phyloP scores from a whole-genome alignment of 2,329 filamentous ascomycete genomes.

The Emergomyces orientalis region DNA sequence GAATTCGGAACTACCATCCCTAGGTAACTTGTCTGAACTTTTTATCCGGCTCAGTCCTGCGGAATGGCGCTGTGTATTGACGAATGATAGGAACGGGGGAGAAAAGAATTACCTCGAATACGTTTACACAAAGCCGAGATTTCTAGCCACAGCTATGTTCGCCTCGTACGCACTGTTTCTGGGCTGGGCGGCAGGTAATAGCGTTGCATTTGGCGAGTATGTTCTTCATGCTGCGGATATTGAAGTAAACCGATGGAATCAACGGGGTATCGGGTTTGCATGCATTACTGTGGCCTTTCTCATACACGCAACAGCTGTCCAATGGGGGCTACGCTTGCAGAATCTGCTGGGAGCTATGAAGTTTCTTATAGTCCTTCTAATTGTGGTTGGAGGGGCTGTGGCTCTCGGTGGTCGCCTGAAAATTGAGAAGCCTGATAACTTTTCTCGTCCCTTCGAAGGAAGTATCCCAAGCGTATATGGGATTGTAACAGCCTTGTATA shows the following conservation, averaged over 20 bases:
- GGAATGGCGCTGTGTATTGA: background rate
- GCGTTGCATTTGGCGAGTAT: conserved; percentile 45
- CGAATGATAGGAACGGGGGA: conserved; percentile 37
- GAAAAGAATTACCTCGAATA: conserved; percentile 48
- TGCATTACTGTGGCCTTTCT: conserved; percentile 42
- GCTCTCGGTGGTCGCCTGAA: conserved; percentile 33
- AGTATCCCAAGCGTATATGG: conserved; percentile 34
- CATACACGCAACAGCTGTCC: conserved; percentile 40
- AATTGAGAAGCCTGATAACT: conserved; percentile 30
- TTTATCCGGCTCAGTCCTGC: background rate
- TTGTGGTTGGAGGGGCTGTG: conserved; percentile 38
- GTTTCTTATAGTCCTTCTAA: conserved; percentile 41
- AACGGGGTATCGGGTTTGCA: conserved; percentile 40
- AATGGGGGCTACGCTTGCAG: conserved; percentile 41
- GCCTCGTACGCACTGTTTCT: conserved; percentile 44
- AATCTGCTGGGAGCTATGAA: conserved; percentile 44
- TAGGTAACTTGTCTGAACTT: conserved; percentile 21
- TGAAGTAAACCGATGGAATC: conserved; percentile 41
- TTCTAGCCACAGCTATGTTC: conserved; percentile 46
- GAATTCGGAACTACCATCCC: conserved; percentile 45
- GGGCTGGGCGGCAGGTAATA: conserved; percentile 46
- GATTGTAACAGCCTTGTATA: conserved; percentile 52
- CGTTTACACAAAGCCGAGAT: conserved; percentile 43
- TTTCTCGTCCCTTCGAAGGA: conserved; percentile 32
- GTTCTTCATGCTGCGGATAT: conserved; percentile 40